A percentile compares a stretch with the other conserved stretches of the same genome.
Conservation (phyloP, 2,329 filamentous ascomycete genomes). For the Neofusicoccum laricinum region DNA sequence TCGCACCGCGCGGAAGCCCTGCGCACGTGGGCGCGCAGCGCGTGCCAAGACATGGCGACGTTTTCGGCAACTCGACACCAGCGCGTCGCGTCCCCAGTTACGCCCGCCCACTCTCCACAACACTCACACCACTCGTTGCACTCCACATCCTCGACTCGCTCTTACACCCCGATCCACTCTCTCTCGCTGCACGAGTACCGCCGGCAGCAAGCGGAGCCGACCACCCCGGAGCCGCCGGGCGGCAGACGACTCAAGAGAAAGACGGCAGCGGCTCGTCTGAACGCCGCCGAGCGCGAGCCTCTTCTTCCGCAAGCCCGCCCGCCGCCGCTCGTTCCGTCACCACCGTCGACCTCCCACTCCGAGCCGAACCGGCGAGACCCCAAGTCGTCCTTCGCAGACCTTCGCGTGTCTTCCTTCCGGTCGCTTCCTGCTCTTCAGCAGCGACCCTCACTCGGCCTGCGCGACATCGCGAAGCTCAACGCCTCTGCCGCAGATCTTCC, state of each 20-base stretch:
- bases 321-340: conserved; percentile 27
- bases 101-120: conserved; percentile 37
- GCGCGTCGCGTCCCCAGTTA: conserved; percentile 22
- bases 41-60: conserved; percentile 10
- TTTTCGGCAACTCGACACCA: conserved; percentile 9
- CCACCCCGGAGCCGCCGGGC: conserved; percentile 26
- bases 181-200: conserved; percentile 41
- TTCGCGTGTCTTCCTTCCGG: conserved; percentile 20
- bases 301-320: conserved; percentile 20
- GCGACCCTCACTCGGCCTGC: conserved; percentile 29
- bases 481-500: conserved; percentile 4
- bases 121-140: conserved; percentile 28
- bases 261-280: conserved; percentile 32
- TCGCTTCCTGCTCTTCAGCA: conserved; percentile 21
- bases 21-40: not conserved
- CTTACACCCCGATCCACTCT: conserved; percentile 23
- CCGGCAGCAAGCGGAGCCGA: conserved; percentile 35
- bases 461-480: conserved; percentile 13
- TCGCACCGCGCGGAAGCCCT: not conserved
- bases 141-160: conserved; percentile 22
- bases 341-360: conserved; percentile 22
- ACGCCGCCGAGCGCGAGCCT: conserved; percentile 27
- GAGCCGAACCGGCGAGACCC: conserved; percentile 24
- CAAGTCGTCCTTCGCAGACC: conserved; percentile 22
- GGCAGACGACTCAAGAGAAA: conserved; percentile 36